These are phyloP conservation scores for Rickenella mellea DNA, from an alignment of 768 basidiomycete species.

Conservation along the genomic window DNA sequence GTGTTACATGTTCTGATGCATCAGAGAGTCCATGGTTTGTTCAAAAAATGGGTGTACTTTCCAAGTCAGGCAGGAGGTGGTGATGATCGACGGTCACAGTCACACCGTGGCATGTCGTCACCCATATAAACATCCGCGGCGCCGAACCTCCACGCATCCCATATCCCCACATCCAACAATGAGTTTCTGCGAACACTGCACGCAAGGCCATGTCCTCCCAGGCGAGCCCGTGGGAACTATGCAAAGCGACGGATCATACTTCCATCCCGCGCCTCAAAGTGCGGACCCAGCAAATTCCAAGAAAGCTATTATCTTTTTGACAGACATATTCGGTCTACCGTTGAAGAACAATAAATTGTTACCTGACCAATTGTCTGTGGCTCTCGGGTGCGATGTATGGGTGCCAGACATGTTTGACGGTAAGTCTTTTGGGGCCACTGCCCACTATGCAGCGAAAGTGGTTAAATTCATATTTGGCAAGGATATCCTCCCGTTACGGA, in stretches of 20 bases:
- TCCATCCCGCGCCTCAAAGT: constrained; percentile 19
- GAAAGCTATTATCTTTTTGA: constrained; percentile 42
- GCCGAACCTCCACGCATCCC: no score
- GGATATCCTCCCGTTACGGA: constrained; percentile 20
- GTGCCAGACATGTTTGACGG: constrained; percentile 54
- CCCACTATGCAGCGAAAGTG: neutral
- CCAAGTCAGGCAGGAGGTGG: no score
- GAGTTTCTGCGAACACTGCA: constrained; percentile 20
- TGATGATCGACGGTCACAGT: no score
- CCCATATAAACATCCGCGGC: no score
- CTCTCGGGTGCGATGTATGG: constrained; percentile 50
- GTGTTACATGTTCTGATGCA: no score
- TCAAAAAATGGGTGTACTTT: no score
- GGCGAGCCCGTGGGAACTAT: constrained; percentile 36
- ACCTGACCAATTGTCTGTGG: constrained; percentile 41
- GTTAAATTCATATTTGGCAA: neutral
- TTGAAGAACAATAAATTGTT: constrained; percentile 46
- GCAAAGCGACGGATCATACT: constrained; percentile 36
- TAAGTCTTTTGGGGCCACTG: constrained; percentile 12
- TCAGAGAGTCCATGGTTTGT: no score
- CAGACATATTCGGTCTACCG: constrained; percentile 47
- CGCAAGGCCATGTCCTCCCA: constrained; percentile 30
- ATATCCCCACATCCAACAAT: no score
- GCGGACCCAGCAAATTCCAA: constrained; percentile 12
- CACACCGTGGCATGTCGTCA: no score